A percentile compares a stretch with the other conserved stretches of the same genome.
These are phyloP conservation scores for Tuber aestivum DNA, from an alignment of 495 filamentous ascomycete species.

Conservation along the genomic window DNA sequence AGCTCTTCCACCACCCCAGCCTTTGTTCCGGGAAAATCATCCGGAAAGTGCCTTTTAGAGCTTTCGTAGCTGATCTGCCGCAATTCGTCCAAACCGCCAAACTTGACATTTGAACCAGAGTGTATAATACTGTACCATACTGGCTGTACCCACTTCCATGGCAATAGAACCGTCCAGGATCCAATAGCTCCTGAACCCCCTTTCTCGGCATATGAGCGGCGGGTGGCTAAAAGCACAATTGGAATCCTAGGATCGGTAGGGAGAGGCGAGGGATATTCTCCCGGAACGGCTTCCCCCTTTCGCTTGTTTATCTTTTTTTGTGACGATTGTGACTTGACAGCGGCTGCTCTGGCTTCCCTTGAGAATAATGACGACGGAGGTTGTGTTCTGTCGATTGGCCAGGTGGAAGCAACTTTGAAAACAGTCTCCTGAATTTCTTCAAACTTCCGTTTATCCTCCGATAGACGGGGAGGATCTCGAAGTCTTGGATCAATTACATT, in stretches of 20 bases:
- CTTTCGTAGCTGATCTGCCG: conserved; percentile 78
- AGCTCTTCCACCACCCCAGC: conserved; percentile 75
- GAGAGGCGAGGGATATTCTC: conserved; percentile 55
- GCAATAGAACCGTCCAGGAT: conserved; percentile 77
- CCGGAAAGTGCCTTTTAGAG: conserved; percentile 77
- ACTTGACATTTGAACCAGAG: conserved; percentile 68
- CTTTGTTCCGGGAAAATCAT: conserved; percentile 74
- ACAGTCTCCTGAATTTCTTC: conserved; percentile 52
- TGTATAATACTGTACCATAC: conserved; percentile 86
- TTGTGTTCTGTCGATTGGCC: conserved; percentile 61
- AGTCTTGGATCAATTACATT: conserved; percentile 73
- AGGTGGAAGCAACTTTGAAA: conserved; percentile 55
- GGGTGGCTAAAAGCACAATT: conserved; percentile 61
- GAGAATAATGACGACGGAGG: conserved; percentile 60
- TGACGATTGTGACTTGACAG: conserved; percentile 56
- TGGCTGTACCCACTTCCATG: conserved; percentile 83
- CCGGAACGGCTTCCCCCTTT: conserved; percentile 61
- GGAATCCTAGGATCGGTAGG: conserved; percentile 75
- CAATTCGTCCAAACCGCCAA: conserved; percentile 75
- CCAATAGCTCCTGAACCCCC: conserved; percentile 45
- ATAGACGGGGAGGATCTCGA: conserved; percentile 57
- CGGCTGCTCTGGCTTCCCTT: conserved; percentile 56
- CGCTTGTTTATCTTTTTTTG: conserved; percentile 85
- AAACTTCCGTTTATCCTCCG: conserved; percentile 42
- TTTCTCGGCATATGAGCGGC: conserved; percentile 35